phyloP scores from a whole-genome alignment of 2,329 filamentous ascomycete species.

The Juglanconis oblonga region DNA sequence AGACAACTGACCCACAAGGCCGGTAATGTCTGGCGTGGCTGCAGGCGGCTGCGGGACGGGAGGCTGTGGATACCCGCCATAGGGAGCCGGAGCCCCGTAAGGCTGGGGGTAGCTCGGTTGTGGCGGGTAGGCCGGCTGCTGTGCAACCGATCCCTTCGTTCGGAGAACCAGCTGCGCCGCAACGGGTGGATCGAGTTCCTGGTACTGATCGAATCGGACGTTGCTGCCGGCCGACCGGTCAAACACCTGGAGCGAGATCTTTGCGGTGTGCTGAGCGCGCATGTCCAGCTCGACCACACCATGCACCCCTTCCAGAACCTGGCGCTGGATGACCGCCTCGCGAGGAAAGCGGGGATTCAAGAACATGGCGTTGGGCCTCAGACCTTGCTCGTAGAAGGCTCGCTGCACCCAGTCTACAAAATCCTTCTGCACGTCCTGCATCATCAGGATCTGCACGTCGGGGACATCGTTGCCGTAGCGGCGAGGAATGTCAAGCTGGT shows the following conservation, averaged over 20 bases:
- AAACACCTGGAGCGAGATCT: conserved; percentile 81
- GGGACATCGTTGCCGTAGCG: conserved; percentile 74
- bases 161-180: conserved; percentile 79
- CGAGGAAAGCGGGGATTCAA: conserved; percentile 74
- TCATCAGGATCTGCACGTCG: conserved; percentile 82
- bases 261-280: conserved; percentile 65
- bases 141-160: conserved; percentile 48
- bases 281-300: conserved; percentile 77
- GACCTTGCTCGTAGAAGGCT: conserved; percentile 66
- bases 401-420: conserved; percentile 82
- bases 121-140: conserved; percentile 27
- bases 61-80: conserved; percentile 30
- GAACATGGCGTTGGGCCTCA: conserved; percentile 77
- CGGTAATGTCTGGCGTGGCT: conserved; percentile 52
- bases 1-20: conserved; percentile 58
- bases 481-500: conserved; percentile 69
- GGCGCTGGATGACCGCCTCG: conserved; percentile 75
- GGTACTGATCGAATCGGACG: conserved; percentile 83
- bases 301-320: conserved; percentile 84
- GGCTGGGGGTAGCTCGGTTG: conserved; percentile 29
- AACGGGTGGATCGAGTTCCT: conserved; percentile 72
- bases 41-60: conserved; percentile 27
- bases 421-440: conserved; percentile 73
- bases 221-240: conserved; percentile 76
- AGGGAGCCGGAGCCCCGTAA: conserved; percentile 23